Conservation (phyloP, 257 asterid species). For the Penstemon davidsonii region DNA sequence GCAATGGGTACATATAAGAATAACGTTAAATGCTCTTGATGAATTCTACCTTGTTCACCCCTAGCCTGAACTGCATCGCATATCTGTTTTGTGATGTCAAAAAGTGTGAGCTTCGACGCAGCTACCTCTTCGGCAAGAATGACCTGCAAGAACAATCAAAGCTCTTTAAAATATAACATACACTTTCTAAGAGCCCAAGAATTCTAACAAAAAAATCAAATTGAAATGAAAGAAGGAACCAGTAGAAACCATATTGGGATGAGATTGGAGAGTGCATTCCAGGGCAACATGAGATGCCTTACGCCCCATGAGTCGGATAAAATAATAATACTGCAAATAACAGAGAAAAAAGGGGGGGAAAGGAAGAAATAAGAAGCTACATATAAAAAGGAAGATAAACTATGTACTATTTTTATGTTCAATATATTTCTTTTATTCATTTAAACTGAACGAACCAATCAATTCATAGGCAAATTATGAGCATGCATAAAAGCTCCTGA, state of each 20-base stretch:
- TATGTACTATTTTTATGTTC: no score
- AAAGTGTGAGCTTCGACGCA: constrained; percentile 90
- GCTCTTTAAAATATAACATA: background rate
- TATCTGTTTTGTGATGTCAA: constrained; percentile 89
- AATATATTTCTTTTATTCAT: no score
- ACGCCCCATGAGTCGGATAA: constrained; percentile 95
- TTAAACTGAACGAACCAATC: background rate
- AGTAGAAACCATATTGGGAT: constrained; percentile 88
- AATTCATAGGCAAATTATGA: constrained; percentile 19
- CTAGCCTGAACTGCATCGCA: constrained; percentile 99
- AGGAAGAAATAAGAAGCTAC: constrained; percentile 1
- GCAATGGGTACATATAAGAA: constrained; percentile 7
- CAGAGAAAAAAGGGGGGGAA: constrained; percentile 16
- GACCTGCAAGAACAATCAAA: constrained; percentile 49
- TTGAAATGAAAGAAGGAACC: constrained; percentile 11
- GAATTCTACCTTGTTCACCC: constrained; percentile 69
- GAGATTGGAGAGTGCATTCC: constrained; percentile 97
- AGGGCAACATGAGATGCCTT: constrained; percentile 97
- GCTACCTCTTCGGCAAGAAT: constrained; percentile 98
- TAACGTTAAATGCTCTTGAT: constrained; percentile 16
- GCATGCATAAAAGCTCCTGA: constrained; percentile 18
- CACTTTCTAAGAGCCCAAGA: constrained; percentile 19
- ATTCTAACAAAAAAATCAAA: background rate
- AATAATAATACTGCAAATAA: constrained; percentile 85
- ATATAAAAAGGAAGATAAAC: no score